Evolutionary conservation across 768 basidiomycete species (phyloP).

Genomic region (Dacryopinax spathularia): DNA sequence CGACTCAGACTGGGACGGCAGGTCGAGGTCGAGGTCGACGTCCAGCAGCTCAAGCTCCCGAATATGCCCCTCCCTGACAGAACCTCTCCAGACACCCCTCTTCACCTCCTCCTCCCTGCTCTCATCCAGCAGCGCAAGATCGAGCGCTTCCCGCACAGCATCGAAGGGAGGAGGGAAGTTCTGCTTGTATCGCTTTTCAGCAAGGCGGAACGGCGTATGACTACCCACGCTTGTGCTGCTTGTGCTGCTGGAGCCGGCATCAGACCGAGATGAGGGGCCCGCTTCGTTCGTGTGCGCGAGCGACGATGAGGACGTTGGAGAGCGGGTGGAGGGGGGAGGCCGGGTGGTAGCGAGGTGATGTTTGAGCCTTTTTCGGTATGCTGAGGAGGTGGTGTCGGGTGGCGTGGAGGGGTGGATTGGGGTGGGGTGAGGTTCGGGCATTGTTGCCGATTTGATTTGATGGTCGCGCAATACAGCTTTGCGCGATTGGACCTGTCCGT

Average conservation of each 20-base stretch:
- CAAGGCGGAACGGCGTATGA: slow-evolving; percentile 59
- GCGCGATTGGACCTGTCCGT: too few species aligned
- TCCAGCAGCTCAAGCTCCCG: slow-evolving; percentile 21
- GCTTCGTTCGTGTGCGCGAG: too few species aligned
- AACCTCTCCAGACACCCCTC: slow-evolving; percentile 37
- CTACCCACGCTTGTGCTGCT: too few species aligned
- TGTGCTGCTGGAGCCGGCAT: too few species aligned
- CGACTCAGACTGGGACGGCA: slow-evolving; percentile 9
- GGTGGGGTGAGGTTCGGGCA: not conserved
- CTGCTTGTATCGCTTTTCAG: slow-evolving; percentile 70
- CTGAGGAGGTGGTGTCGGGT: not conserved
- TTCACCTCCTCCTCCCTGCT: slow-evolving; percentile 30
- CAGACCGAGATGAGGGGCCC: too few species aligned
- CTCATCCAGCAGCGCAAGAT: slow-evolving; percentile 40
- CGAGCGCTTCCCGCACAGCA: slow-evolving; percentile 35
- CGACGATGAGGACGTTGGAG: too few species aligned
- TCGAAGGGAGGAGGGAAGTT: slow-evolving; percentile 62
- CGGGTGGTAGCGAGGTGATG: not conserved
- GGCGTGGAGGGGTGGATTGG: not conserved
- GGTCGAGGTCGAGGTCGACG: too few species aligned
- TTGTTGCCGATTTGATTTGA: too few species aligned
- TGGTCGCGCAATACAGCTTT: too few species aligned
- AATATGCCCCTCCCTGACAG: slow-evolving; percentile 26
- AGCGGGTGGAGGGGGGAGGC: not conserved
- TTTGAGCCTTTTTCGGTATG: not conserved